phyloP scores from a whole-genome alignment of 2,329 filamentous ascomycete species.

The Tolypocladium guangdongense region DNA sequence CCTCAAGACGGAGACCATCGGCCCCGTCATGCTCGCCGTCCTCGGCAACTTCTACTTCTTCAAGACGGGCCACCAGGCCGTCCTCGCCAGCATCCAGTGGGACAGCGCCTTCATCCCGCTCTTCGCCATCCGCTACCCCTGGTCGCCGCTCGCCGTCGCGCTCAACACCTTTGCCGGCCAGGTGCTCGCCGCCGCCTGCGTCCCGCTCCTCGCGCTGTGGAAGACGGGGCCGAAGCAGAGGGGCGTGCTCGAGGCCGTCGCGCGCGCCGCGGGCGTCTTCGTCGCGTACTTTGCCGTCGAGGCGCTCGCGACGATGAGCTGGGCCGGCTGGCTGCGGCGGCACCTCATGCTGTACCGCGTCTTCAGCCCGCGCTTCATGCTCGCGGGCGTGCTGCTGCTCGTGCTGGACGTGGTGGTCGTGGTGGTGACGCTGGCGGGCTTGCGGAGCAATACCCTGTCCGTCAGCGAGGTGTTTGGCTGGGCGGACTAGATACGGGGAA shows the following conservation, averaged over 20 bases:
- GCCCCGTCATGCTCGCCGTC: conserved; percentile 74
- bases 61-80: conserved; percentile 94
- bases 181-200: conserved; percentile 67
- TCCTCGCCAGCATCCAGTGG: conserved; percentile 84
- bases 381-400: conserved; percentile 59
- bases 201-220: conserved; percentile 80
- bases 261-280: conserved; percentile 62
- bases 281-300: conserved; percentile 74
- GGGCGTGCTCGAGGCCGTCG: conserved; percentile 58
- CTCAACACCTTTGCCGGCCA: conserved; percentile 87
- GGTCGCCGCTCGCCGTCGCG: conserved; percentile 69
- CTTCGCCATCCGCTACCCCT: conserved; percentile 74
- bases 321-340: conserved; percentile 76
- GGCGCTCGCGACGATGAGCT: conserved; percentile 76
- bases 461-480: conserved; percentile 86
- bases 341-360: conserved; percentile 97
- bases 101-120: conserved; percentile 89
- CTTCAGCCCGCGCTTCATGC: conserved; percentile 85
- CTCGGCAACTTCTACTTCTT: conserved; percentile 93
- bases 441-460: conserved; percentile 66
- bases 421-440: conserved; percentile 59
- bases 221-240: conserved; percentile 69
- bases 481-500: conserved; percentile 27
- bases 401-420: conserved; percentile 69
- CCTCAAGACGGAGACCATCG: conserved; percentile 60